Conservation (phyloP, 345 rosid genomes). For the Mercurialis annua region DNA sequence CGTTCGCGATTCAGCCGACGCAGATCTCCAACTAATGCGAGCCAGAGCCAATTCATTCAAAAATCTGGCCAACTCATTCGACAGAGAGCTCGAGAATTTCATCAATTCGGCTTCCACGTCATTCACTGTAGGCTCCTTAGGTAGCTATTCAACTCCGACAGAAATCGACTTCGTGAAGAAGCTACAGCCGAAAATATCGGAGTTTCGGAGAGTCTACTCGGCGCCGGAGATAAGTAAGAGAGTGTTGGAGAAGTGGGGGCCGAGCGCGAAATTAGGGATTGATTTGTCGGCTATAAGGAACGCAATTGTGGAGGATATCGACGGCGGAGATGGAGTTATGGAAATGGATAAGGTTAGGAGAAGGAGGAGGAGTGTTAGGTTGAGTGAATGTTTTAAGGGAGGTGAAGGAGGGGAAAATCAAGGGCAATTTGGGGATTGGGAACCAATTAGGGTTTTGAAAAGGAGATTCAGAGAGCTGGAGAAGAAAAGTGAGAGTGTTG, state of each 20-base stretch:
- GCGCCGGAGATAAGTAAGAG: conserved; percentile 86
- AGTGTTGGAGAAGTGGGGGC: conserved; percentile 81
- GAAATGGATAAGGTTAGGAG: conserved; percentile 48
- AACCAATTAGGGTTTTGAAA: conserved; percentile 71
- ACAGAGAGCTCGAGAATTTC: conserved; percentile 81
- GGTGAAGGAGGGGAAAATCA: conserved; percentile 39
- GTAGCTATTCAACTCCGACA: conserved; percentile 32
- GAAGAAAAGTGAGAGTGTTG: conserved; percentile 56
- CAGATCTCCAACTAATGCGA: conserved; percentile 77
- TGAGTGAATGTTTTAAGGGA: conserved; percentile 52
- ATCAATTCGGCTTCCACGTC: conserved; percentile 62
- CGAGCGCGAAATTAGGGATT: conserved; percentile 64
- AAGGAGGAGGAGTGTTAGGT: conserved; percentile 39
- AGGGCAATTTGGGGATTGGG: conserved; percentile 59
- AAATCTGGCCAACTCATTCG: conserved; percentile 80
- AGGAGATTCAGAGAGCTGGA: conserved; percentile 73
- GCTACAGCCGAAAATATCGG: conserved; percentile 83
- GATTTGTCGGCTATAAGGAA: conserved; percentile 80
- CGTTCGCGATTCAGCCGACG: conserved; percentile 89
- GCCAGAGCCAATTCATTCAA: conserved; percentile 84
- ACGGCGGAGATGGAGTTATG: conserved; percentile 31
- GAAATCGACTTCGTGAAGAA: conserved; percentile 83
- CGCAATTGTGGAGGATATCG: conserved; percentile 50
- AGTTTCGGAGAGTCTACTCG: conserved; percentile 85
- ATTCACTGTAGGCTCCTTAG: conserved; percentile 47